Percentiles rank a stretch among this genome's conserved stretches.
These are phyloP conservation scores for Pythium sp. DNA, from an alignment of 352 stramenopile species.

Conservation along the genomic window DNA sequence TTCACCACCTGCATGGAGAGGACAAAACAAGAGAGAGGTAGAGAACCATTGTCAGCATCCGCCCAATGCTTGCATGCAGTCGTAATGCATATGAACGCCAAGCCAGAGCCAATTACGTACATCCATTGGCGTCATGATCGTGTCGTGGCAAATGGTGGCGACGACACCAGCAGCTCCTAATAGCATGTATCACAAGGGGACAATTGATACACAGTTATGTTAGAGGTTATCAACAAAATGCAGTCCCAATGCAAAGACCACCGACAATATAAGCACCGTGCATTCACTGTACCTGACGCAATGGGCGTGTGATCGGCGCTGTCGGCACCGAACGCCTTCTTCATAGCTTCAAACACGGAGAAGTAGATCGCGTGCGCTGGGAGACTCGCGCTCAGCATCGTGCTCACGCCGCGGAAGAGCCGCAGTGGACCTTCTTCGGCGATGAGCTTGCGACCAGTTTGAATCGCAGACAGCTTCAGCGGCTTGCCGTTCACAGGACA, in stretches of 20 bases:
- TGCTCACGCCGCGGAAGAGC: constrained; percentile 96
- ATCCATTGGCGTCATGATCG: constrained; percentile 98
- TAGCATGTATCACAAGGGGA: not conserved
- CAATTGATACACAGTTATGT: not conserved
- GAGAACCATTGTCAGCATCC: constrained; percentile 6
- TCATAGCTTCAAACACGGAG: constrained; percentile 90
- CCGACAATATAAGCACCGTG: too few species aligned
- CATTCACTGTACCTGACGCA: constrained; percentile 35
- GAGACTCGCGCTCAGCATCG: constrained; percentile 97
- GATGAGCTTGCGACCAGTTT: constrained; percentile 63
- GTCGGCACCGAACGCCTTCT: constrained; percentile 79
- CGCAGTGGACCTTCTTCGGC: constrained; percentile 69
- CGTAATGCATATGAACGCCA: not conserved
- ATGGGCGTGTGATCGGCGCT: constrained; percentile 64
- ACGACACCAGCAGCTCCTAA: constrained; percentile 87
- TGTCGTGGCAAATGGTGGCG: constrained; percentile 96
- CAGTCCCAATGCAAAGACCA: not conserved
- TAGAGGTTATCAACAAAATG: not conserved
- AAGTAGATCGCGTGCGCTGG: constrained; percentile 95
- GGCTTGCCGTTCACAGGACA: constrained; percentile 67
- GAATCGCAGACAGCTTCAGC: constrained; percentile 51
- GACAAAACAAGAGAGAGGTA: not conserved
- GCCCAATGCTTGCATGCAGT: not conserved
- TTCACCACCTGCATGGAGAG: constrained; percentile 90
- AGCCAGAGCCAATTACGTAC: constrained; percentile 29